phyloP scores from a whole-genome alignment of 176 grass and related monocot species.

The Pharus latifolius region DNA sequence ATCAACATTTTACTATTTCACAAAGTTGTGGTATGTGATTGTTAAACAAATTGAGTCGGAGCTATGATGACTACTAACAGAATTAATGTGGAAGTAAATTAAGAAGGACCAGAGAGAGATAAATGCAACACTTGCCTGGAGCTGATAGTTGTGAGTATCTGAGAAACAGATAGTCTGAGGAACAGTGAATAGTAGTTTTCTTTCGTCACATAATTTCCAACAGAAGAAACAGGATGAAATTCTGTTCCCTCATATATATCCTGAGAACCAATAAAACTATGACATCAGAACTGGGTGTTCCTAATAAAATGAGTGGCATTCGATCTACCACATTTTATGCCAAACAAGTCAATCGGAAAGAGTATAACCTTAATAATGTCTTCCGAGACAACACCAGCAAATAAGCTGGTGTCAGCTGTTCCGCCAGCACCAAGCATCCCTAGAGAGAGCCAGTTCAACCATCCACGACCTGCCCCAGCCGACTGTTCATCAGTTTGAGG shows the following conservation, averaged over 20 bases:
- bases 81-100: neutral
- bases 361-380: constrained; percentile 86
- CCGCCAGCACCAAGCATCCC: constrained; percentile 99
- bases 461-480: constrained; percentile 47
- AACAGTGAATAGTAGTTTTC: constrained; percentile 50
- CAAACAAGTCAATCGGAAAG: neutral
- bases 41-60: neutral
- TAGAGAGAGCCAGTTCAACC: constrained; percentile 97
- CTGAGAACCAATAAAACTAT: constrained; percentile 39
- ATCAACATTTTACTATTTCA: neutral
- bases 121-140: constrained; percentile 43
- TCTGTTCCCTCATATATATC: constrained; percentile 94
- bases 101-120: neutral
- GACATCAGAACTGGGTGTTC: constrained; percentile 4
- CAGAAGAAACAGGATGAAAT: constrained; percentile 73
- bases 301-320: constrained; percentile 17
- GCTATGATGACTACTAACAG: neutral
- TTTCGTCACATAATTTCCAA: constrained; percentile 44
- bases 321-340: neutral
- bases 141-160: constrained; percentile 43
- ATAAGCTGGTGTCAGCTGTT: constrained; percentile 73
- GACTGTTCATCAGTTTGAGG: constrained; percentile 45
- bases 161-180: constrained; percentile 48
- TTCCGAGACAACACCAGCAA: constrained; percentile 94
- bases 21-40: neutral